Evolutionary conservation across 805 yeast species (phyloP).

Genomic region (Lipomyces orientalis): DNA sequence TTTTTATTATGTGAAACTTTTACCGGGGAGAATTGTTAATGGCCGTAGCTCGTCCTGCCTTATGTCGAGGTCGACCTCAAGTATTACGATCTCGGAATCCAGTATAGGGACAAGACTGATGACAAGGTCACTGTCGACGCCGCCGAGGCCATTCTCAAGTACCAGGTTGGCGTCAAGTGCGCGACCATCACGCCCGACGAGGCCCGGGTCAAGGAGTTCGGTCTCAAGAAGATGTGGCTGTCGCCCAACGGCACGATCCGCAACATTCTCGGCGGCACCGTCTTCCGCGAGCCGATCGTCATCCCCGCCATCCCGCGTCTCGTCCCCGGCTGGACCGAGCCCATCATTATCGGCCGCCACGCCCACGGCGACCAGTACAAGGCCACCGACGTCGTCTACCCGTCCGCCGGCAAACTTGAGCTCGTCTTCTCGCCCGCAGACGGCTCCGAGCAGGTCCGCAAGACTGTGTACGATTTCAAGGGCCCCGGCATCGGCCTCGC

Average conservation of each 20-base stretch:
- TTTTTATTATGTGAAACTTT: not conserved
- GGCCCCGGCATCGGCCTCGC: constrained; percentile 83
- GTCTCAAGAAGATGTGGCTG: constrained; percentile 94
- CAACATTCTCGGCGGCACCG: constrained; percentile 94
- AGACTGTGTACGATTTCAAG: constrained; percentile 70
- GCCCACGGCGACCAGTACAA: constrained; percentile 97
- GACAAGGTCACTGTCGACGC: constrained; percentile 90
- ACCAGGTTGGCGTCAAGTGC: constrained; percentile 94
- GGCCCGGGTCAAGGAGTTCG: constrained; percentile 89
- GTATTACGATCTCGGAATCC: constrained; percentile 89
- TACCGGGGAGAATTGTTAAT: not conserved
- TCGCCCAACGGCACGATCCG: constrained; percentile 98
- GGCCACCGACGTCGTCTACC: constrained; percentile 84
- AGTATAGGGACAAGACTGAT: constrained; percentile 83
- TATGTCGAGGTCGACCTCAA: constrained; percentile 85
- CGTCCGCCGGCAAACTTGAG: constrained; percentile 78
- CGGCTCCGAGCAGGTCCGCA: constrained; percentile 60
- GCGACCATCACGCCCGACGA: constrained; percentile 99
- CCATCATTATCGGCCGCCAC: constrained; percentile 96
- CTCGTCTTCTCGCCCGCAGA: constrained; percentile 74
- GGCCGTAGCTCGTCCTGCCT: constrained; percentile 66
- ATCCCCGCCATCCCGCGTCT: constrained; percentile 86
- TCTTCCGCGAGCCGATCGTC: constrained; percentile 94
- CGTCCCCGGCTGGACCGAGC: constrained; percentile 91
- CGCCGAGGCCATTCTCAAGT: constrained; percentile 84